Conservation (phyloP, 305 asterid genomes). For the Plantago coronopus region DNA sequence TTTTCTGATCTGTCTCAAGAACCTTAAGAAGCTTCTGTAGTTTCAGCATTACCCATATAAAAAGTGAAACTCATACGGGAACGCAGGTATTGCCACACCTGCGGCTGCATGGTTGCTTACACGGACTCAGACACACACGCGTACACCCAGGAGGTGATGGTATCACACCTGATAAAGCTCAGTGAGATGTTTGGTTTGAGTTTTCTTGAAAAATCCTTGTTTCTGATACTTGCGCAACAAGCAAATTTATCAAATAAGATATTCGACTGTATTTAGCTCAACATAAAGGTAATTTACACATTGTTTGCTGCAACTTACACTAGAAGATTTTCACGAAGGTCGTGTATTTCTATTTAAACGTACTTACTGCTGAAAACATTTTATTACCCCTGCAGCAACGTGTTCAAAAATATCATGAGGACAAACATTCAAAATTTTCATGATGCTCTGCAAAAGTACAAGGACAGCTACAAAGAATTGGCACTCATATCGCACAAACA, state of each 20-base stretch:
- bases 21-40: too few relatives aligned
- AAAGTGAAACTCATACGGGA: not conserved
- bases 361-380: not conserved
- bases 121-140: not conserved
- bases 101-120: not conserved
- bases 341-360: not conserved
- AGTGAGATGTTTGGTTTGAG: not conserved
- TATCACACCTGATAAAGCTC: not conserved
- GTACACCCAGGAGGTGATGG: not conserved
- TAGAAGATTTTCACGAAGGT: not conserved
- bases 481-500: too few relatives aligned
- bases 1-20: too few relatives aligned
- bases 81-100: not conserved
- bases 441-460: slow-evolving; percentile 6
- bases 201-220: not conserved
- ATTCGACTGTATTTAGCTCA: not conserved
- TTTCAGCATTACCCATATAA: not conserved
- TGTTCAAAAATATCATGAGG: not conserved
- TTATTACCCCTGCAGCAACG: too few relatives aligned
- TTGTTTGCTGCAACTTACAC: not conserved
- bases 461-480: too few relatives aligned
- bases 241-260: not conserved
- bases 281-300: not conserved
- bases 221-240: not conserved
- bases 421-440: not conserved